Conservation (phyloP, 2,329 filamentous ascomycete genomes). For the Dactylellina leptospora region DNA sequence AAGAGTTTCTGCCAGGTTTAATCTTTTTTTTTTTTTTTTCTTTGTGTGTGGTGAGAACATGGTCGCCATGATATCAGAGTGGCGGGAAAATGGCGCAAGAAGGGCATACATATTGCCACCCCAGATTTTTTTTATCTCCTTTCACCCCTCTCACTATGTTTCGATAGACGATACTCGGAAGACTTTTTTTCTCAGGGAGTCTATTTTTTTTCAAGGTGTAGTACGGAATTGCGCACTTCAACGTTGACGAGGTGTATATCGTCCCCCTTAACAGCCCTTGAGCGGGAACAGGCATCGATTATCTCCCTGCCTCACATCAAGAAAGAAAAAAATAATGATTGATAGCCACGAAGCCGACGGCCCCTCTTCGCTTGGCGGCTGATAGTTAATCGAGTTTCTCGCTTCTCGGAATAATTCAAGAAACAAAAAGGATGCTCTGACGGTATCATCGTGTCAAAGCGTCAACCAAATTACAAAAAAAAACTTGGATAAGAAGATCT, state of each 20-base stretch:
- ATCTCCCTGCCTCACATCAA: too few relatives aligned
- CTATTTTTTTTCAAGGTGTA: too few relatives aligned
- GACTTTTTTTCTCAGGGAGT: too few relatives aligned
- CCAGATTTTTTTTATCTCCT: slow-evolving; percentile 4
- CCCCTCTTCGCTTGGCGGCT: slow-evolving; percentile 7
- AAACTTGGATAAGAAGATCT: background rate
- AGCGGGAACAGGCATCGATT: slow-evolving; percentile 38
- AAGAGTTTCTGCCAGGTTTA: background rate
- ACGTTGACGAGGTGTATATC: too few relatives aligned
- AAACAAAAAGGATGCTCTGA: background rate
- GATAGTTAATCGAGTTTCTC: slow-evolving; percentile 16
- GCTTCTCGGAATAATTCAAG: slow-evolving; percentile 51
- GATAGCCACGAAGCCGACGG: background rate
- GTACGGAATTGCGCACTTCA: slow-evolving; percentile 14
- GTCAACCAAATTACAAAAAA: slow-evolving; percentile 1
- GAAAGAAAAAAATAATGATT: too few relatives aligned
- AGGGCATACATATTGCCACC: background rate
- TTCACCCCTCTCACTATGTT: too few relatives aligned
- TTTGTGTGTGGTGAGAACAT: background rate
- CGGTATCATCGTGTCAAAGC: slow-evolving; percentile 16
- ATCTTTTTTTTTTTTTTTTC: background rate
- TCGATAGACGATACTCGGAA: background rate
- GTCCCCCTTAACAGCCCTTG: too few relatives aligned
- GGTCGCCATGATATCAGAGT: slow-evolving; percentile 21
- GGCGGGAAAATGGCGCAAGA: slow-evolving; percentile 49